These are phyloP conservation scores for Pezicula neosporulosa DNA, from an alignment of 2,329 filamentous ascomycete genomes.

Conservation along the genomic window DNA sequence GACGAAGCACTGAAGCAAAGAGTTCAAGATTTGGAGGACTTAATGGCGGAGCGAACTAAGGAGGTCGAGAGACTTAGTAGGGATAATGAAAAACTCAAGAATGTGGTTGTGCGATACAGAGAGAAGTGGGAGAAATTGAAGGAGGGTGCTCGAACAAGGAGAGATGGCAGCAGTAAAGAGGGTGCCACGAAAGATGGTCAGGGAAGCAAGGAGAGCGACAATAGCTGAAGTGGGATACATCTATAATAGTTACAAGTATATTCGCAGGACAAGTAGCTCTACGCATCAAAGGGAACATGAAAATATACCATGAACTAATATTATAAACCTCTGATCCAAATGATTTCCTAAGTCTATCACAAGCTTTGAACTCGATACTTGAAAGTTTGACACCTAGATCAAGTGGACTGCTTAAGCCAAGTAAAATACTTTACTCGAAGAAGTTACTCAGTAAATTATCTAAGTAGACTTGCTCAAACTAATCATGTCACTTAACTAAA, in stretches of 20 bases:
- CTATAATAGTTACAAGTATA: no score
- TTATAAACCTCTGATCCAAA: no score
- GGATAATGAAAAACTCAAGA: slow-evolving; percentile 57
- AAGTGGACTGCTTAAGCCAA: no score
- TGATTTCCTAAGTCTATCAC: no score
- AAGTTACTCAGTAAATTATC: no score
- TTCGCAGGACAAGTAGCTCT: no score
- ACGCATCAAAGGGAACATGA: no score
- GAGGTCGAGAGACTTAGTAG: slow-evolving; percentile 61
- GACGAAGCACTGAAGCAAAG: slow-evolving; percentile 45
- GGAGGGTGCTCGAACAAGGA: slow-evolving; percentile 51
- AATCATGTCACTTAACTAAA: no score
- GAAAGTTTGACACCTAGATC: no score
- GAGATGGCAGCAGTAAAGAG: slow-evolving; percentile 16
- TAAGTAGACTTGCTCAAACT: no score
- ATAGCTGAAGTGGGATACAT: background rate
- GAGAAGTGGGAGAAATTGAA: slow-evolving; percentile 69
- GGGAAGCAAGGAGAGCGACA: background rate
- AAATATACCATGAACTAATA: background rate
- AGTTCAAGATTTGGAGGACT: slow-evolving; percentile 65
- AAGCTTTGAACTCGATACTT: no score
- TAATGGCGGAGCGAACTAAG: slow-evolving; percentile 52
- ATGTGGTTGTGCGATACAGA: slow-evolving; percentile 51
- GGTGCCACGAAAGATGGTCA: background rate
- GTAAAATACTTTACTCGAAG: no score